Percentiles rank a stretch among this genome's conserved stretches.
These are phyloP conservation scores for Acacia acuminata DNA, from an alignment of 306 rosid genomes.

Conservation along the genomic window DNA sequence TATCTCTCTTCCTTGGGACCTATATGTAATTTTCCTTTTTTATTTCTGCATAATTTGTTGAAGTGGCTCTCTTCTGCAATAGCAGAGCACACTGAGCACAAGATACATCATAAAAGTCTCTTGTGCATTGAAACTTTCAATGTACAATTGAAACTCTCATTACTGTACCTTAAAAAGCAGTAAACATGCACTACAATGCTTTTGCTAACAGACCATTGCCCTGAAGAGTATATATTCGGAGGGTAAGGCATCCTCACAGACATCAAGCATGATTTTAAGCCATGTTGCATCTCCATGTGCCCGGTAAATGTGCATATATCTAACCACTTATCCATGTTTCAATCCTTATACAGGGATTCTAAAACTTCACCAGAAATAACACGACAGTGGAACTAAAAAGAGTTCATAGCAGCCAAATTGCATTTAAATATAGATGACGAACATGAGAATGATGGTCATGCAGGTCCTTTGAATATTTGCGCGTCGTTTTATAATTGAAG, in stretches of 20 bases:
- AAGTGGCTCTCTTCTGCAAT: constrained; percentile 49
- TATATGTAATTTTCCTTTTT: no score
- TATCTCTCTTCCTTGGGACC: no score
- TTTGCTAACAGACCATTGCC: no score
- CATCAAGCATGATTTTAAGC: background rate
- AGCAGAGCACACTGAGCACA: constrained; percentile 70
- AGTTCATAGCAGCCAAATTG: no score
- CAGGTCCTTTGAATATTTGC: constrained; percentile 23
- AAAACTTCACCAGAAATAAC: background rate
- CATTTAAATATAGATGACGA: background rate
- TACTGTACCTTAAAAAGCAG: no score
- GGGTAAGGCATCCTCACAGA: no score
- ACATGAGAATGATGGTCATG: constrained; percentile 5
- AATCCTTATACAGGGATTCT: no score
- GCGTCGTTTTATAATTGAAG: constrained; percentile 20
- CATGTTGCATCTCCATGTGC: background rate
- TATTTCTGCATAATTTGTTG: constrained; percentile 38
- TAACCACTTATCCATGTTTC: no score
- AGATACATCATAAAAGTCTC: constrained; percentile 47
- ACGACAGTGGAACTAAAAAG: background rate
- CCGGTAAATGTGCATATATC: background rate
- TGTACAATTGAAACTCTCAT: background rate
- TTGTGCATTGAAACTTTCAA: constrained; percentile 38
- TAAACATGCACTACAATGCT: no score
- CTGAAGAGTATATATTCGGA: no score